Evolutionary conservation across 208 protist genomes (phyloP), one percentile per base, ranked within the genome.

Genomic region (Acanthamoeba quina): DNA sequence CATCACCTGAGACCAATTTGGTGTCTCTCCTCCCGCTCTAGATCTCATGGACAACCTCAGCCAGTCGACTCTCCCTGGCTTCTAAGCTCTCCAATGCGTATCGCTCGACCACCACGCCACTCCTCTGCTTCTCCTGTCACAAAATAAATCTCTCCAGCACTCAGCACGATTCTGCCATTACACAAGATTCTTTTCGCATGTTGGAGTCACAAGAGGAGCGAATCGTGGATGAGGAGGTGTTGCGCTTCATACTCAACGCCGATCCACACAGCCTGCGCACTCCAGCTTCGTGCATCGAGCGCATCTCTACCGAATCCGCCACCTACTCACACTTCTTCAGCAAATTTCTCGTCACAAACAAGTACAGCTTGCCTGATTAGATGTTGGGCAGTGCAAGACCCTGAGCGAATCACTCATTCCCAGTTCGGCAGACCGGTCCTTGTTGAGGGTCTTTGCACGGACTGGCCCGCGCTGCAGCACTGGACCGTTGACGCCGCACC

Each of bases 251-350:
- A 76, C 68, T 76, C n/a, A 41, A 1, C 0, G 68, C 68, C 37
- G 15, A 72, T 72, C 64, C 64, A 17, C 64, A 72, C 2, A 6
- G 24, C 21, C 26, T 72, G 54, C 54, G 54, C 60, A 66, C 60
- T 66, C 24, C 60, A 2, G 15, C 60, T 10, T 24, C 60, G 19
- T 13, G 21, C 60, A 66, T 66, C 60, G 60, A 66, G 60, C 60
- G 60, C 15, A 66, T 66, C 60, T 66, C 60, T 31, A 26, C 60
- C 60, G 24, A 24, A 31, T 66, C 19, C 17, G 19, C 26, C 60
- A 66, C 70, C 70, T 92, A 92, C 37, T 74, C 86, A 11, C 24
- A 19, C 19, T 92, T 92, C 86, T 92, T 92, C 31, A 21, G 5
- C 17, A 10, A 34, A 24, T 92, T 92, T 49, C 86, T 92, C 62